Base-by-base conservation (phyloP, 164 flowering plant genomes). In the Nymphaea thermarum region DNA sequence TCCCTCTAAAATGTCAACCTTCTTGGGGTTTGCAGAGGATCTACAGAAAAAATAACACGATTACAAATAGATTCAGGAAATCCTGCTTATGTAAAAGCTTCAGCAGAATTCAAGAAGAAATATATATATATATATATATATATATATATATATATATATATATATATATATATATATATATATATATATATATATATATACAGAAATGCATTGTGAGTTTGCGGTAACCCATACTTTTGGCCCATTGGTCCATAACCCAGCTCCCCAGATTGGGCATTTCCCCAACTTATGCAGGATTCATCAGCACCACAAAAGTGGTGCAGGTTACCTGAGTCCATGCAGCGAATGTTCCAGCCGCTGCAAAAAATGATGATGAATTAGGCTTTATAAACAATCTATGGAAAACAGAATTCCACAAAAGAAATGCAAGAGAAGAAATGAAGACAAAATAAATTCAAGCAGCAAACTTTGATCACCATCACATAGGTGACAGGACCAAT, bases 231-330 rank as follows among this genome's bases (percentile, higher is more conserved):
- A 67, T 84, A 92, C 99, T 95, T 95, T 71, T 84, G 98, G 3
- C 86, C 93, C 44, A 4, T 62, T 42, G 99, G 93, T 16, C 99
- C 99, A 83, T 92, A 89, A 80, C 99, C 99, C 44, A 95, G 87
- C 77, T 92, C 98, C 61, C 99, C 99, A 80, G 84, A 67, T 69
- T 85, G 89, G 61, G 96, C 87, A 71, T 77, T 85, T 14, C 99
- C 99, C 99, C 99, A 95, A 76, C 99, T 95, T 71, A 92, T 95
- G 80, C 98, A 95, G 0, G 99, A 95, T 43, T 69, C 65, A 78
- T 92, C 98, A 62, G 99, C 97, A 75, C 98, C 98, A 73, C 85
- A 87, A 78, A 92, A 86, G 71, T 89, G 88, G 75, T 88, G 95
- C 89, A 82, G 81, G 43, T 61, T 66, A 43, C 99, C 97, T 42